These are phyloP conservation scores for Tritrichomonas musculus DNA, from an alignment of 208 protist genomes.

Conservation along the genomic window DNA sequence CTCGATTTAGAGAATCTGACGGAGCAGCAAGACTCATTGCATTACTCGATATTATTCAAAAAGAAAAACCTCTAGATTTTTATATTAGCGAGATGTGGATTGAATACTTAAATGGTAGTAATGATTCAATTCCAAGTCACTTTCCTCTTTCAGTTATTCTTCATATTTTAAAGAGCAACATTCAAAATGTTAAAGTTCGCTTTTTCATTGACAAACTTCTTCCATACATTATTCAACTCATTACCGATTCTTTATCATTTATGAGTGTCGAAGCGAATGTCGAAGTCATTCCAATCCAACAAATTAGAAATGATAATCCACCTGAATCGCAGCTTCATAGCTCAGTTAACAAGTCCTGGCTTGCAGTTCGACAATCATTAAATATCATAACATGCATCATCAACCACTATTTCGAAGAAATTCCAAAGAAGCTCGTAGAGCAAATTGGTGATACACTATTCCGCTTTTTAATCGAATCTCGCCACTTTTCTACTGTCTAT, in stretches of 20 bases:
- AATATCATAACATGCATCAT: not conserved
- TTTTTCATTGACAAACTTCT: not conserved
- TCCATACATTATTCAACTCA: not conserved
- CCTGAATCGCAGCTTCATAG: not conserved
- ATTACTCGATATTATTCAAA: not conserved
- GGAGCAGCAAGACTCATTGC: conserved; percentile 2
- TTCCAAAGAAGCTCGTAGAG: not conserved
- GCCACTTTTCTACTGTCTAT: not conserved
- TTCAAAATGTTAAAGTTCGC: not conserved
- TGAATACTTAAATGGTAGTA: not conserved
- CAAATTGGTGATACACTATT: not conserved
- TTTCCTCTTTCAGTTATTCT: not conserved
- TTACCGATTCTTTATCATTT: not conserved
- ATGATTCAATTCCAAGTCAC: not conserved
- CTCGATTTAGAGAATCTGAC: conserved; percentile 3
- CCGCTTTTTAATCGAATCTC: not conserved
- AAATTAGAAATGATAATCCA: not conserved
- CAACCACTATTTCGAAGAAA: not conserved
- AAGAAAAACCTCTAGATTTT: not conserved
- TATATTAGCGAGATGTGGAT: not conserved
- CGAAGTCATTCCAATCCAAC: not conserved
- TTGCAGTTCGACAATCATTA: not conserved
- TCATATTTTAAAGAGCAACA: not conserved
- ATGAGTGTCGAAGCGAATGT: not conserved
- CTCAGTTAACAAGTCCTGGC: not conserved